These are phyloP conservation scores for Epicoccum sorghinum DNA, from an alignment of 2,329 filamentous ascomycete genomes.

Conservation along the genomic window DNA sequence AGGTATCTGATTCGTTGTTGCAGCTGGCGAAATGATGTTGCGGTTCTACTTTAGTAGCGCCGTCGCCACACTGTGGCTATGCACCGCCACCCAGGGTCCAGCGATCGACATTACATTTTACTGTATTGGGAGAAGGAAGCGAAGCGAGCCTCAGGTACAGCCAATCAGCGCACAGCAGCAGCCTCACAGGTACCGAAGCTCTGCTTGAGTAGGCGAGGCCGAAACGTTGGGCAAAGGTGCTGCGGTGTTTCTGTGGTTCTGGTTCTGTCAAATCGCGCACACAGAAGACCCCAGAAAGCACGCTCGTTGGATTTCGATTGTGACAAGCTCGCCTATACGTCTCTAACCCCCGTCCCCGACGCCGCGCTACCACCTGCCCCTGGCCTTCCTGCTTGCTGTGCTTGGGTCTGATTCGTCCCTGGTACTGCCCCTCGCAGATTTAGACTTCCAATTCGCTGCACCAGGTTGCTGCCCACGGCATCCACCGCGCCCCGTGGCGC, in stretches of 20 bases:
- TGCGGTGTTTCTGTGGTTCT: too few relatives aligned
- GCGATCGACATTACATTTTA: slow-evolving; percentile 23
- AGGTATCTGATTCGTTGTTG: slow-evolving; percentile 6
- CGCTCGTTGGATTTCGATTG: too few relatives aligned
- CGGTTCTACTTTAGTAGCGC: background rate
- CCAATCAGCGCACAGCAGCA: slow-evolving; percentile 30
- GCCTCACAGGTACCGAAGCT: background rate
- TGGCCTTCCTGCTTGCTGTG: slow-evolving; percentile 29
- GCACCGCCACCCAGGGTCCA: slow-evolving; percentile 19
- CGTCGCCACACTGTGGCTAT: slow-evolving; percentile 17
- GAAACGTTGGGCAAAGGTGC: background rate
- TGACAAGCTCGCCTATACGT: slow-evolving; percentile 34
- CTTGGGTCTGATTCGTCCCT: slow-evolving; percentile 24
- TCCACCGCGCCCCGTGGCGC: slow-evolving; percentile 91
- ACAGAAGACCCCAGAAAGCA: too few relatives aligned
- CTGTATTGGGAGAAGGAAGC: background rate
- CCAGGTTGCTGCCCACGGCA: slow-evolving; percentile 88
- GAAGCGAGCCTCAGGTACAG: slow-evolving; percentile 23
- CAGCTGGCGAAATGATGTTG: background rate
- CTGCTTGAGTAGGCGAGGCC: slow-evolving; percentile 8
- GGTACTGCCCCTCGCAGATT: slow-evolving; percentile 63
- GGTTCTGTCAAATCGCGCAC: background rate
- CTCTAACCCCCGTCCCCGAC: slow-evolving; percentile 35
- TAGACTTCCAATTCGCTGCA: slow-evolving; percentile 82
- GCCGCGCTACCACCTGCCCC: slow-evolving; percentile 24